These are phyloP conservation scores for Basipetospora chlamydospora DNA, from an alignment of 2,329 filamentous ascomycete genomes.

Conservation along the genomic window DNA sequence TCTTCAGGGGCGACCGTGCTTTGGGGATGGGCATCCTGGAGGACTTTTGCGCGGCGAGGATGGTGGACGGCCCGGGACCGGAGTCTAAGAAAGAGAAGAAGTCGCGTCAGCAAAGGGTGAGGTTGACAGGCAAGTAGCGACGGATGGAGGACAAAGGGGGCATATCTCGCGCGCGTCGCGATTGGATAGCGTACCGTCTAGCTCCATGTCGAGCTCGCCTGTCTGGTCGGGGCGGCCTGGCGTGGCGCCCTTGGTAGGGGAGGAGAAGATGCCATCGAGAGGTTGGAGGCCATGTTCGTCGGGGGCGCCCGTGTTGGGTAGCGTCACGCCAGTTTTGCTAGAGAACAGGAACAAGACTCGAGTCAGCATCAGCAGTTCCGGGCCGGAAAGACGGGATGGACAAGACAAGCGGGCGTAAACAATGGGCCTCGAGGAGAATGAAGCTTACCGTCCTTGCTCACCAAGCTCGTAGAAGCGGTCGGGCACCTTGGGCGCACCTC, in stretches of 20 bases:
- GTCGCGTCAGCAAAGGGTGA: background rate
- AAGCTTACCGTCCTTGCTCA: slow-evolving; percentile 22
- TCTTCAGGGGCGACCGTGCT: slow-evolving; percentile 48
- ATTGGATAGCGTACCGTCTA: slow-evolving; percentile 15
- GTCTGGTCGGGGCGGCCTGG: slow-evolving; percentile 16
- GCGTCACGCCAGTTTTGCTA: slow-evolving; percentile 79
- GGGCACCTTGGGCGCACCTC: background rate
- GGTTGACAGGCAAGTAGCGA: too few species aligned
- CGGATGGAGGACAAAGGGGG: too few species aligned
- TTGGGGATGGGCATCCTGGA: slow-evolving; percentile 32
- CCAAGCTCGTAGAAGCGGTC: slow-evolving; percentile 16
- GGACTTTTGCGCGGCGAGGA: slow-evolving; percentile 36
- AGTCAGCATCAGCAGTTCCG: slow-evolving; percentile 6
- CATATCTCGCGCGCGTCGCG: background rate
- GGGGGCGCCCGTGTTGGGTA: slow-evolving; percentile 64
- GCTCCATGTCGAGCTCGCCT: slow-evolving; percentile 36
- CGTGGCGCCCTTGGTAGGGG: slow-evolving; percentile 45
- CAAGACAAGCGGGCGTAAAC: background rate
- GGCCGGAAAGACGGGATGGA: slow-evolving; percentile 3
- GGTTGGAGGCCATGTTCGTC: slow-evolving; percentile 90
- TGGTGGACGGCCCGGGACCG: slow-evolving; percentile 37
- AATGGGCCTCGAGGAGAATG: too few species aligned
- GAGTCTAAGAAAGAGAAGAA: slow-evolving; percentile 21
- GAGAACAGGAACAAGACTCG: slow-evolving; percentile 9
- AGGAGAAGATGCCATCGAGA: slow-evolving; percentile 78